Base-by-base conservation (phyloP, 1,284 basidiomycete species). In the Gomphus bonarii region DNA sequence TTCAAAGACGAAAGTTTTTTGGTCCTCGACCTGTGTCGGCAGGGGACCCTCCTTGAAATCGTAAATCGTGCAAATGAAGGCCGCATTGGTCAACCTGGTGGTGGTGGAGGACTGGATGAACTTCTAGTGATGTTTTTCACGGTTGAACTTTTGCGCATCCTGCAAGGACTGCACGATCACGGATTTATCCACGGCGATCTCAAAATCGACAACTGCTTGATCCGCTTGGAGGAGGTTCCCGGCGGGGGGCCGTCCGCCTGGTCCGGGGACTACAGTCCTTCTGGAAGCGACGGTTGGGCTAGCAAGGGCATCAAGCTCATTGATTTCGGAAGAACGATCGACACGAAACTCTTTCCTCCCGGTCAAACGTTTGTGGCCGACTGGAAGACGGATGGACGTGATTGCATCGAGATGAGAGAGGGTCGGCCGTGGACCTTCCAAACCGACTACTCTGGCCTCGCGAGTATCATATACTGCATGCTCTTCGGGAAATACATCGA, bases 151-250 rank as follows among this genome's bases (percentile, higher is more conserved):
- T 72, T 98, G 53, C 85, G 86, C 20, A 73, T 90, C 11, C 72
- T 98, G 50, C 91, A 97, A 66, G 84, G 78, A 22, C 78, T 98
- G 68, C 97, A 99, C 69, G 61, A 69, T 9, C 75, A 77, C 0
- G 88, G 89, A 16, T 88, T 98, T 72, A 88, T 99, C 63, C 97
- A 99, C 65, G 95, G 97, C 44, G 97, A 99, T 72, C 78, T 99
- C 64, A 99, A 99, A 77, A 97, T 98, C 67, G 97, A 99, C 74
- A 99, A 99, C 71, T 97, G 95, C 68, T 79, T 99, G 12, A 75
- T 99, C 8, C 84, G 97, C 3, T 77, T 99, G 30, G 89, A 93
- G 63, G 85, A 91, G 53, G 81, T 89, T 2, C 84, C 87, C 0
- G 84, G 82, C 16, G 84, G 83, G 1, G 70, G n/a, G n/a, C n/a